A percentile compares a stretch with the other conserved stretches of the same genome.
Evolutionary conservation across 1,139 yeast genomes (phyloP).

Genomic region (Schwanniomyces etchellsii): DNA sequence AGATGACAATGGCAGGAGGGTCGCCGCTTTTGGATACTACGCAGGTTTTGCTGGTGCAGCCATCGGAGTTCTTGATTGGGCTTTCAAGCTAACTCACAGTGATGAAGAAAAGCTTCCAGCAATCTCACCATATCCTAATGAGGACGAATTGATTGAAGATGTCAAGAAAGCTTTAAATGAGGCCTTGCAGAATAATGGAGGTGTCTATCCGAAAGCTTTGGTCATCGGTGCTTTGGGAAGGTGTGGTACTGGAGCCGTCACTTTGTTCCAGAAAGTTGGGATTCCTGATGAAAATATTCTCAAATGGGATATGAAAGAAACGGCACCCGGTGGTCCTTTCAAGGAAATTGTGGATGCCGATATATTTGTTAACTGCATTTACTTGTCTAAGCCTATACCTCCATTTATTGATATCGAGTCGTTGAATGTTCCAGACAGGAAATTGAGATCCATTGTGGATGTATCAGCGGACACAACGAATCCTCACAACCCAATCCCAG

Average conservation of each 20-base stretch:
- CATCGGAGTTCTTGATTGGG: slow-evolving; percentile 90
- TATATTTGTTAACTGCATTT: slow-evolving; percentile 91
- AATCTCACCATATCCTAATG: slow-evolving; percentile 78
- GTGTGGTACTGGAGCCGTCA: slow-evolving; percentile 98
- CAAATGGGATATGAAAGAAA: slow-evolving; percentile 97
- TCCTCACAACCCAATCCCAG: slow-evolving; percentile 97
- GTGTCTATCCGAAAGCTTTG: slow-evolving; percentile 69
- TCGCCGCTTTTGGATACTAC: slow-evolving; percentile 97
- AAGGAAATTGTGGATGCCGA: slow-evolving; percentile 83
- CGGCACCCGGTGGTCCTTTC: slow-evolving; percentile 96
- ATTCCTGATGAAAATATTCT: slow-evolving; percentile 76
- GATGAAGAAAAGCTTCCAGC: slow-evolving; percentile 65
- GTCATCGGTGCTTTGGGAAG: slow-evolving; percentile 97
- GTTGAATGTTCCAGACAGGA: slow-evolving; percentile 62
- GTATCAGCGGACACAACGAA: slow-evolving; percentile 98
- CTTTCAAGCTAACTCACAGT: slow-evolving; percentile 73
- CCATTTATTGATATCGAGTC: slow-evolving; percentile 75
- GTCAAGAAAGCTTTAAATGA: slow-evolving; percentile 55
- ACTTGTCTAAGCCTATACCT: slow-evolving; percentile 86
- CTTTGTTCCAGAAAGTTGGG: slow-evolving; percentile 75
- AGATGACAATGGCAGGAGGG: slow-evolving; percentile 94
- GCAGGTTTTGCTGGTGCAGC: slow-evolving; percentile 99
- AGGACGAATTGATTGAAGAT: slow-evolving; percentile 62
- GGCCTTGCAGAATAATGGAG: slow-evolving; percentile 58
- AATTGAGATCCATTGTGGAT: slow-evolving; percentile 86